A percentile compares a stretch with the other conserved stretches of the same genome.
Evolutionary conservation across 139 green algal genomes (phyloP).

Genomic region (Picochlorum sp.): DNA sequence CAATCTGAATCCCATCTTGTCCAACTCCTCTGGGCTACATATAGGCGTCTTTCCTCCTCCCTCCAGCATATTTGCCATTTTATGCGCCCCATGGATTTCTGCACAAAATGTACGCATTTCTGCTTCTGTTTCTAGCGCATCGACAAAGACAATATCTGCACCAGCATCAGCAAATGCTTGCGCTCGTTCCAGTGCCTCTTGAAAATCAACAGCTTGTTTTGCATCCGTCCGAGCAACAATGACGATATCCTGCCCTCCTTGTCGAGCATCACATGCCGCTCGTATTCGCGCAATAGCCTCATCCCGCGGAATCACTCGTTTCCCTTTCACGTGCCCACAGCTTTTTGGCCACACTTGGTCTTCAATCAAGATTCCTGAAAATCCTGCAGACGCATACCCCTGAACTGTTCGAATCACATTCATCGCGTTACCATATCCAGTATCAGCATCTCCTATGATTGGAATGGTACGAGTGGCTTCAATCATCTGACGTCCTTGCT

Average conservation of each 20-base stretch:
- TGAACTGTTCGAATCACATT: constrained; percentile 89
- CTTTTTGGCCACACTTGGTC: constrained; percentile 87
- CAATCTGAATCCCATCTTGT: constrained; percentile 79
- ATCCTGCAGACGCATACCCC: constrained; percentile 71
- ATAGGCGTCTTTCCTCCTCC: constrained; percentile 92
- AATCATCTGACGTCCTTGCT: constrained; percentile 45
- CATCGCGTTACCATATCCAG: constrained; percentile 90
- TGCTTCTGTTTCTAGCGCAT: constrained; percentile 71
- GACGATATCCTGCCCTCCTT: constrained; percentile 69
- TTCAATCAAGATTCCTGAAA: constrained; percentile 90
- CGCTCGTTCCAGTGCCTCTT: constrained; percentile 71
- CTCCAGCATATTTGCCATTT: constrained; percentile 94
- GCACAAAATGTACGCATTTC: constrained; percentile 75
- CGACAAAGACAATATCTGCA: constrained; percentile 92
- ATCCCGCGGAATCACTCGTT: constrained; percentile 65
- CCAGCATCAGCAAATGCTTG: constrained; percentile 82
- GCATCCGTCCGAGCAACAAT: constrained; percentile 83
- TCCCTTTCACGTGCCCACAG: constrained; percentile 85
- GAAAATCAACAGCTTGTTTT: constrained; percentile 46
- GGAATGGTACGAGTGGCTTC: constrained; percentile 68
- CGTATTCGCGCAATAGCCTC: constrained; percentile 76
- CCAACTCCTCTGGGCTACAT: constrained; percentile 56
- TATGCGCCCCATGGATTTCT: constrained; percentile 7
- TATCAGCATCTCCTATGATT: constrained; percentile 95
- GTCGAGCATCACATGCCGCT: constrained; percentile 61